Percentiles rank a stretch among this genome's conserved stretches.
Conservation (phyloP, 345 rosid species). For the Cardamine resedifolia region DNA sequence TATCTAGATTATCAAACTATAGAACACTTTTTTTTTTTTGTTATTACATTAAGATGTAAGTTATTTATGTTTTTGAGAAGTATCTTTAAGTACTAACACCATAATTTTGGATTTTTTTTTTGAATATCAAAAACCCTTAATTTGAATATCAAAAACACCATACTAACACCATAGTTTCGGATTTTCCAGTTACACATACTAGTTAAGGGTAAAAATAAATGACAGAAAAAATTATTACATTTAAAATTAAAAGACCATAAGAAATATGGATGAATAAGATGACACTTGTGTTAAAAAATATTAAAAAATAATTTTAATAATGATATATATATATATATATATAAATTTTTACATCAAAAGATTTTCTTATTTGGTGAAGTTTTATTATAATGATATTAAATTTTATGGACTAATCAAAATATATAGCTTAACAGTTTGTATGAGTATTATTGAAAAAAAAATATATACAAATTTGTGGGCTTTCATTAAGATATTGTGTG, state of each 20-base stretch:
- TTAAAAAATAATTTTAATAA: background rate
- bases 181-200: background rate
- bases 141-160: background rate
- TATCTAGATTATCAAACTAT: background rate
- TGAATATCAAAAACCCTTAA: background rate
- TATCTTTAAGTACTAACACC: background rate
- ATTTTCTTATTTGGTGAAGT: background rate
- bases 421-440: background rate
- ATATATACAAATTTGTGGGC: background rate
- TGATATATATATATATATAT: background rate
- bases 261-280: background rate
- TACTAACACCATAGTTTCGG: too few species aligned
- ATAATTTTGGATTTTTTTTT: background rate
- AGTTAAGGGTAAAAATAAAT: background rate
- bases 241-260: too few species aligned
- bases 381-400: background rate
- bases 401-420: background rate
- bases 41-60: background rate
- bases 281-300: background rate
- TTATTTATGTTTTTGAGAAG: background rate
- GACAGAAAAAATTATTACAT: background rate
- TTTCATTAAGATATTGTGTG: conserved; percentile 2
- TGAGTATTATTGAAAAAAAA: background rate
- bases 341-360: background rate
- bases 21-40: background rate